These are phyloP conservation scores for Mangifera indica DNA, from an alignment of 345 rosid species.

Conservation along the genomic window DNA sequence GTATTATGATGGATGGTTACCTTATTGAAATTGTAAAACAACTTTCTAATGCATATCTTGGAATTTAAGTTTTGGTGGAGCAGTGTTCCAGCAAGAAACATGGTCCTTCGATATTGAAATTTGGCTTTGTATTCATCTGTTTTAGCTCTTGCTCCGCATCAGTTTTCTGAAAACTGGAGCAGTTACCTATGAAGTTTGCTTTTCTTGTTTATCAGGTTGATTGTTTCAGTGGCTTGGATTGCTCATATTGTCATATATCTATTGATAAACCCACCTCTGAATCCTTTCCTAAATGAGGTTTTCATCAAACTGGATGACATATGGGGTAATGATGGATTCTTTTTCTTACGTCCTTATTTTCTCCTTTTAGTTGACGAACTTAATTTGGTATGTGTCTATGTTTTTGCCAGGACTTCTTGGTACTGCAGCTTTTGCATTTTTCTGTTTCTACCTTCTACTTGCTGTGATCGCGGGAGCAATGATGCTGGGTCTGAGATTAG, in stretches of 20 bases:
- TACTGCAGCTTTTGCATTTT: conserved; percentile 90
- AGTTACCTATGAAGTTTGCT: neutral
- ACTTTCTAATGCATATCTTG: neutral
- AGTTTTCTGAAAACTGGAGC: neutral
- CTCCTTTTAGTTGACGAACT: neutral
- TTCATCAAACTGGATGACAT: conserved; percentile 92
- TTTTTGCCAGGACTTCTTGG: conserved; percentile 81
- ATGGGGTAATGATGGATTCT: conserved; percentile 65
- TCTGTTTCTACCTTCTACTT: conserved; percentile 93
- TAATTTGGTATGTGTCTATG: conserved; percentile 18
- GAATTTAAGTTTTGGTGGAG: neutral
- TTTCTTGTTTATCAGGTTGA: conserved; percentile 50
- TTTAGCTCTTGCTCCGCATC: neutral
- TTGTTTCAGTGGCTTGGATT: conserved; percentile 94
- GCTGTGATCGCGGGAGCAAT: conserved; percentile 96
- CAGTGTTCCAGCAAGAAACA: neutral
- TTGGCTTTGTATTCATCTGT: neutral
- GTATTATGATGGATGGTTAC: no score
- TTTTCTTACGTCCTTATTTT: conserved; percentile 15
- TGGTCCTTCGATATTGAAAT: neutral
- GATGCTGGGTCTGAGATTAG: conserved; percentile 93
- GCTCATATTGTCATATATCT: conserved; percentile 89
- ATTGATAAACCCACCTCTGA: conserved; percentile 80
- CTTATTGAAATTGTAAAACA: neutral
- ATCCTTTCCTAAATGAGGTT: conserved; percentile 90